Conservation (phyloP, 1,139 yeast genomes). For the Yamadazyma triangularis region DNA sequence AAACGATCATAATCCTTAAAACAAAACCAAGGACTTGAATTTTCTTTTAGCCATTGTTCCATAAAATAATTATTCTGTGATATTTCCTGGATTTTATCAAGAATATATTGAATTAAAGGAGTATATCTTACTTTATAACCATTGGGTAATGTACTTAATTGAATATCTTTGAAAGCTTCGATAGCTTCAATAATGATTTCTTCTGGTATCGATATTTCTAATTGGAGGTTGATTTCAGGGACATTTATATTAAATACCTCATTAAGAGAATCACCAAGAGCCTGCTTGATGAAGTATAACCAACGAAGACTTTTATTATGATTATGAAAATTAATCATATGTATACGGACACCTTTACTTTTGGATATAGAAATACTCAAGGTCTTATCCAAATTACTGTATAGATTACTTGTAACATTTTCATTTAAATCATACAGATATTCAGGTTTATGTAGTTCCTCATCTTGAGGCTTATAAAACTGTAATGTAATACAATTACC, state of each 20-base stretch:
- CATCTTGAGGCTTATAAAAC: constrained; percentile 45
- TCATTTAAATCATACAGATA: constrained; percentile 17
- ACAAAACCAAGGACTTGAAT: constrained; percentile 44
- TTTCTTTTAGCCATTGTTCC: constrained; percentile 5
- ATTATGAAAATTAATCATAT: constrained; percentile 54
- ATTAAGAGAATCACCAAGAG: constrained; percentile 26
- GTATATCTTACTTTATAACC: constrained; percentile 36
- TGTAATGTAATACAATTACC: constrained; percentile 53
- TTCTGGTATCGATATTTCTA: constrained; percentile 50
- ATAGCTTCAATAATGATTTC: constrained; percentile 16
- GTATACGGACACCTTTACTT: constrained; percentile 28
- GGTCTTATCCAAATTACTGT: constrained; percentile 67
- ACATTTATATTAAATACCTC: constrained; percentile 11
- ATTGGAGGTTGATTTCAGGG: constrained; percentile 12
- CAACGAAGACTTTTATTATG: constrained; percentile 53
- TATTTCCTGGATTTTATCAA: constrained; percentile 10
- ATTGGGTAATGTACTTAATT: constrained; percentile 10
- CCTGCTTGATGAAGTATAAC: constrained; percentile 53
- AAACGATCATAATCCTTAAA: constrained; percentile 66
- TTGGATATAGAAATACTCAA: constrained; percentile 46
- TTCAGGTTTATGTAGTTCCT: constrained; percentile 18
- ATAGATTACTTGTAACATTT: constrained; percentile 42
- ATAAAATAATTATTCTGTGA: constrained; percentile 2
- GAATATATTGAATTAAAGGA: constrained; percentile 31
- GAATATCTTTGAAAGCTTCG: constrained; percentile 3